Evolutionary conservation across 2,329 filamentous ascomycete species (phyloP), one percentile per base, ranked within the genome.

Genomic region (Trichoderma lentiforme): DNA sequence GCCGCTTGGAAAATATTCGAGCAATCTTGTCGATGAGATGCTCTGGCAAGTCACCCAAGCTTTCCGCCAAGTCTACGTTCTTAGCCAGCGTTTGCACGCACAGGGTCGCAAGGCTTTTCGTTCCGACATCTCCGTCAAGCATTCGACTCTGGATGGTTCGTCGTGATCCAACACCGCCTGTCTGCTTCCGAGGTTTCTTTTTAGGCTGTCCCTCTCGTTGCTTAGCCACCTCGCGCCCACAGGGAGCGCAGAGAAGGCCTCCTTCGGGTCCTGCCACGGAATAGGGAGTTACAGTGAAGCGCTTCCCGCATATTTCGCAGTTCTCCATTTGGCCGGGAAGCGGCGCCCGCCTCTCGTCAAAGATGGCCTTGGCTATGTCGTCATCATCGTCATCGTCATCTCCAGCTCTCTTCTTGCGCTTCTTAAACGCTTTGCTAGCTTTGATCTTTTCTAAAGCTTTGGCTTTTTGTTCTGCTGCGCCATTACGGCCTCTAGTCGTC

Each of bases 251-350:
- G 2, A 98, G 85, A n/a, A 98, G 84, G 18, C 94, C 94, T 4
- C 95, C 95, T n/a, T 92, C 86, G 0, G 93, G 92, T 0, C 93
- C 94, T 32, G 91, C 88, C 75, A 94, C 92, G 74, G 92, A 94
- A 82, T 98, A 98, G 0, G 93, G 88, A 0, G 95, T 98, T 58
- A 98, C 95, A 0, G 94, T 97, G 78, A 98, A 98, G 47, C 94
- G 90, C 80, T 96, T 97, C 57, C 88, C 86, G 80, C 95, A 98
- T 3, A 91, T 83, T 74, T 93, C 94, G 79, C 95, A 98, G 75
- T 97, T 95, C 74, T 93, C 94, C 78, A 95, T 89, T 80, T 98
- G 95, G 3, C 93, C 94, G 2, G 94, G 93, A n/a, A 91, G 80
- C 2, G 91, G 90, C 36, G 84, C 84, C 47, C 82, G 76, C 30